Conservation (phyloP, 805 yeast species). For the Kockiozyma suomiensis region DNA sequence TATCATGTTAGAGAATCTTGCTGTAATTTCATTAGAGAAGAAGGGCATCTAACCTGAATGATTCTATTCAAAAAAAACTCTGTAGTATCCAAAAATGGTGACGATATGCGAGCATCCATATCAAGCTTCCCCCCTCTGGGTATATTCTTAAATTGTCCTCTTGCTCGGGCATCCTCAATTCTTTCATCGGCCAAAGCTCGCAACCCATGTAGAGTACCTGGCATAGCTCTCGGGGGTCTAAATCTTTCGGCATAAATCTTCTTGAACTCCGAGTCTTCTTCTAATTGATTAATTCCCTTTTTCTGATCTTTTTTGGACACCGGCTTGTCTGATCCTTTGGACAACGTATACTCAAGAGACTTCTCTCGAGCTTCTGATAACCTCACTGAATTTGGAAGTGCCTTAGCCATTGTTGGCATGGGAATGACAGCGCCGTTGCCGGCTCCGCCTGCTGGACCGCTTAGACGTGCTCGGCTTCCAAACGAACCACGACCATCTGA, state of each 20-base stretch:
- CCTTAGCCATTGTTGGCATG: constrained; percentile 37
- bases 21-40: neutral
- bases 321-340: constrained; percentile 45
- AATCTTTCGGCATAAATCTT: constrained; percentile 67
- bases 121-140: constrained; percentile 66
- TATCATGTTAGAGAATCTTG: neutral
- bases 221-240: constrained; percentile 53
- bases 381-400: constrained; percentile 43
- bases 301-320: constrained; percentile 5
- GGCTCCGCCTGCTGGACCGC: constrained; percentile 36
- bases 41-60: constrained; percentile 44
- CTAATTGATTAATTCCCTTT: constrained; percentile 39
- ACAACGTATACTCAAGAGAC: constrained; percentile 62
- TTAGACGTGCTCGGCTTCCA: constrained; percentile 4
- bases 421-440: constrained; percentile 15
- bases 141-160: constrained; percentile 68
- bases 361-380: constrained; percentile 64
- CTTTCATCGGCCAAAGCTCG: constrained; percentile 72
- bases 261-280: constrained; percentile 53
- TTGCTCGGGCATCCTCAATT: constrained; percentile 70
- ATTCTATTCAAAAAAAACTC: constrained; percentile 82
- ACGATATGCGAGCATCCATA: constrained; percentile 46
- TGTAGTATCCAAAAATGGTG: constrained; percentile 63
- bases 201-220: constrained; percentile 41
- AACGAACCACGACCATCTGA: constrained; percentile 19